Evolutionary conservation across 2,329 filamentous ascomycete genomes (phyloP).

Genomic region (Mariannaea sp.): DNA sequence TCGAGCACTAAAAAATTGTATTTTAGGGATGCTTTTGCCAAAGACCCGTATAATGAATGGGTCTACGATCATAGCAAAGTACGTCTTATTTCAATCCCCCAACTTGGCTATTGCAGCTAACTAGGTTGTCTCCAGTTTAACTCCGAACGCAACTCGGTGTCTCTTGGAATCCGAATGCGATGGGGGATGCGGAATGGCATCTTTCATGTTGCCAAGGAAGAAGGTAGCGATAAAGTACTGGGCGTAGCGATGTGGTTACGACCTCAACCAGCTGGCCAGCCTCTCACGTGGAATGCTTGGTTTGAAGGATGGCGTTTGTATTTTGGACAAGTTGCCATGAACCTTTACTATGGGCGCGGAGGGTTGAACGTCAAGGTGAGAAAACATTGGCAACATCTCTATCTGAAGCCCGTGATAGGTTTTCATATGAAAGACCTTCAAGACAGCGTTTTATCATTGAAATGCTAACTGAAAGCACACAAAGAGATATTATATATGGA

Average conservation of each 20-base stretch:
- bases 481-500: constrained; percentile 74
- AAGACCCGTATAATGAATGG: constrained; percentile 71
- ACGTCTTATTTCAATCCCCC: background rate
- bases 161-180: constrained; percentile 66
- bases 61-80: constrained; percentile 63
- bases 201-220: constrained; percentile 71
- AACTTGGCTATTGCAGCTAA: background rate
- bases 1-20: background rate
- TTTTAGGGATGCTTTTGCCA: constrained; percentile 59
- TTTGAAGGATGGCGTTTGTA: constrained; percentile 69
- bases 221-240: constrained; percentile 58
- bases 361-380: constrained; percentile 65
- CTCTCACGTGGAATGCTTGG: constrained; percentile 65
- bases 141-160: constrained; percentile 62
- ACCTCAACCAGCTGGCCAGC: constrained; percentile 53
- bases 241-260: constrained; percentile 76
- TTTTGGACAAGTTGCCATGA: constrained; percentile 68
- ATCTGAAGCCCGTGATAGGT: no score
- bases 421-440: background rate
- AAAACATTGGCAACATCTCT: background rate
- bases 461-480: background rate
- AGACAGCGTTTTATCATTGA: no score
- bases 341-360: constrained; percentile 69
- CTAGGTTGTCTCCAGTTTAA: constrained; percentile 54
- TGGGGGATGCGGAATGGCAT: constrained; percentile 73